A percentile compares a stretch with the other conserved stretches of the same genome.
These are phyloP conservation scores for Chlamydomonas reinhardtii DNA, from an alignment of 163 green algal genomes.

Conservation along the genomic window DNA sequence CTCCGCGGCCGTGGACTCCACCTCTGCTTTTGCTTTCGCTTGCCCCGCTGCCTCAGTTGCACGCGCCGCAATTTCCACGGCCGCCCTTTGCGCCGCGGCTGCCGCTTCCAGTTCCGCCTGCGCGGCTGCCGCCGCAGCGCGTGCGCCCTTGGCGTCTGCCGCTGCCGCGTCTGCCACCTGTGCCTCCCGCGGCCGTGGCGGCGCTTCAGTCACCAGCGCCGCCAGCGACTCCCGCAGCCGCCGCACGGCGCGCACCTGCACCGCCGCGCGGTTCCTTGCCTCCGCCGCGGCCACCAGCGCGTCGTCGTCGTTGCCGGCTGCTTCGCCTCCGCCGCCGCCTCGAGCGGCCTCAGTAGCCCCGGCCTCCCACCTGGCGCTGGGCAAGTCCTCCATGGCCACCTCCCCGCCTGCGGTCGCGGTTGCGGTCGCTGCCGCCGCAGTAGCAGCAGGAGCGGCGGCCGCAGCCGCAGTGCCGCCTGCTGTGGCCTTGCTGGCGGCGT, in stretches of 20 bases:
- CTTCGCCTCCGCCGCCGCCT: not conserved
- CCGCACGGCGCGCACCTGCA: constrained; percentile 19
- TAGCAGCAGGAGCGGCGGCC: too few relatives aligned
- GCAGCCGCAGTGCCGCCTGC: too few relatives aligned
- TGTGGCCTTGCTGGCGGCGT: too few relatives aligned
- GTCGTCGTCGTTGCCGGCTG: not conserved
- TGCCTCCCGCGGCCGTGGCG: not conserved
- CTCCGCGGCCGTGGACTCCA: not conserved
- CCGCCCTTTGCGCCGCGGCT: not conserved
- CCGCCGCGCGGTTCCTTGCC: not conserved
- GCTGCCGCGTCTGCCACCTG: not conserved
- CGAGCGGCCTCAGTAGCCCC: not conserved
- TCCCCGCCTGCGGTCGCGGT: not conserved
- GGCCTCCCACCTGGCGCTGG: not conserved
- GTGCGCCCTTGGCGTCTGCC: not conserved
- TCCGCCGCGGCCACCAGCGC: not conserved
- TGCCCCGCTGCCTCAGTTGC: not conserved
- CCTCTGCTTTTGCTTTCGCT: not conserved
- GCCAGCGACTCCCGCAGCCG: not conserved
- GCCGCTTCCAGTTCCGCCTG: not conserved
- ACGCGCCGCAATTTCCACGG: not conserved
- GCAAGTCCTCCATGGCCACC: not conserved
- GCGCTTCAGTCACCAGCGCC: not conserved
- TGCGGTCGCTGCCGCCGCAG: not conserved
- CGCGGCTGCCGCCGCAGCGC: not conserved